These are phyloP conservation scores for Fremontodendron californicum DNA, from an alignment of 345 rosid species.

Conservation along the genomic window DNA sequence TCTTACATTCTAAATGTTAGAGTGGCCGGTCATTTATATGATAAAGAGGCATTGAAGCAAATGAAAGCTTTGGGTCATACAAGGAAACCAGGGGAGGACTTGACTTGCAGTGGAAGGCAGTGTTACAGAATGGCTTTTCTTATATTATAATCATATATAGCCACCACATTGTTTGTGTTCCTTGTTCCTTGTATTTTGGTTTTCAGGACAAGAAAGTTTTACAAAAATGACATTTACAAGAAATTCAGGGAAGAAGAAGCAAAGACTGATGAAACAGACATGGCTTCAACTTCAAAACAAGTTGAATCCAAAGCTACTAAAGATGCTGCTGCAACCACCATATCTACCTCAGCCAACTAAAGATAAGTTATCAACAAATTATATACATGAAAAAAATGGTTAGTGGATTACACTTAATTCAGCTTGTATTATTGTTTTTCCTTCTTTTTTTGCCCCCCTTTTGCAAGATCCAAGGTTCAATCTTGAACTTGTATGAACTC, in stretches of 20 bases:
- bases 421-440: neutral
- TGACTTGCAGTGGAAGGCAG: conserved; percentile 24
- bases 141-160: too few relatives aligned
- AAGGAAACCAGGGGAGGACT: conserved; percentile 18
- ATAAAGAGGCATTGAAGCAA: conserved; percentile 36
- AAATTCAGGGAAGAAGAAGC: conserved; percentile 36
- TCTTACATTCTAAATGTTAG: conserved; percentile 36
- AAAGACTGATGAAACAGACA: conserved; percentile 11
- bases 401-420: neutral
- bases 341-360: neutral
- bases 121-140: neutral
- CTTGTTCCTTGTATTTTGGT: conserved; percentile 40
- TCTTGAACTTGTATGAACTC: too few relatives aligned
- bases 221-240: conserved; percentile 42
- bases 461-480: too few relatives aligned
- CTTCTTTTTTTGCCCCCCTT: neutral
- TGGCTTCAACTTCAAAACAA: conserved; percentile 5
- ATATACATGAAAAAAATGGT: too few relatives aligned
- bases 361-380: neutral
- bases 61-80: conserved; percentile 19
- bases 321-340: neutral
- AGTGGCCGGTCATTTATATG: conserved; percentile 36
- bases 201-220: conserved; percentile 36
- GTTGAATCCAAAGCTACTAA: neutral
- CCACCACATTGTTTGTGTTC: neutral